Percentiles rank a stretch among this genome's conserved stretches.
Conservation (phyloP, 805 yeast species). For the Hanseniaspora clermontiae region DNA sequence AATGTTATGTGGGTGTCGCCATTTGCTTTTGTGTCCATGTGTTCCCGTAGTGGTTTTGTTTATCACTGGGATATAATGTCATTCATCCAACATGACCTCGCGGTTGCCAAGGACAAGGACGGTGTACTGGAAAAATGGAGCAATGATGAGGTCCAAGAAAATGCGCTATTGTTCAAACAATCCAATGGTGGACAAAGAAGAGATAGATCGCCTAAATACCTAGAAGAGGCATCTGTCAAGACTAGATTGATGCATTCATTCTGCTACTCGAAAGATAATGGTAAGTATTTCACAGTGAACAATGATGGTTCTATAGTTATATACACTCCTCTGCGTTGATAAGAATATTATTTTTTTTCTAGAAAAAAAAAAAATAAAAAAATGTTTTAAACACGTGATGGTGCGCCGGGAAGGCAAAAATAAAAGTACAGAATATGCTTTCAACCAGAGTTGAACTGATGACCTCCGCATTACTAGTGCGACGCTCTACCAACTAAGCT, state of each 20-base stretch:
- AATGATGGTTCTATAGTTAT: constrained; percentile 2
- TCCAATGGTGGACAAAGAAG: constrained; percentile 11
- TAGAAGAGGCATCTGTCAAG: background rate
- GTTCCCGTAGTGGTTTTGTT: constrained; percentile 9
- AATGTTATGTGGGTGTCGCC: background rate
- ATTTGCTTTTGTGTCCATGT: background rate
- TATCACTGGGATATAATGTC: constrained; percentile 8
- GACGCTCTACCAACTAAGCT: constrained; percentile 15
- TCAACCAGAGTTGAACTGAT: constrained; percentile 14
- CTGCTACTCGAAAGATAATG: background rate
- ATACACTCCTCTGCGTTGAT: background rate
- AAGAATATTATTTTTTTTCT: background rate
- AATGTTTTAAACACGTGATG: too few species aligned
- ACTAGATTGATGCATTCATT: background rate
- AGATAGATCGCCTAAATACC: constrained; percentile 10
- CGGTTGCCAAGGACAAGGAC: background rate
- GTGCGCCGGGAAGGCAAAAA: background rate
- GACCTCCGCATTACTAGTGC: constrained; percentile 15
- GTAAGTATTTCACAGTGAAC: background rate
- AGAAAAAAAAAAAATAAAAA: too few species aligned
- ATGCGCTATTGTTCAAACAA: background rate
- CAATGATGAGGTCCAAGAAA: background rate
- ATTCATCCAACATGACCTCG: constrained; percentile 1
- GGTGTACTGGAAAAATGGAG: background rate
- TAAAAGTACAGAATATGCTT: background rate